These are phyloP conservation scores for Talaromyces funiculosus DNA, from an alignment of 2,329 filamentous ascomycete genomes.

Conservation along the genomic window DNA sequence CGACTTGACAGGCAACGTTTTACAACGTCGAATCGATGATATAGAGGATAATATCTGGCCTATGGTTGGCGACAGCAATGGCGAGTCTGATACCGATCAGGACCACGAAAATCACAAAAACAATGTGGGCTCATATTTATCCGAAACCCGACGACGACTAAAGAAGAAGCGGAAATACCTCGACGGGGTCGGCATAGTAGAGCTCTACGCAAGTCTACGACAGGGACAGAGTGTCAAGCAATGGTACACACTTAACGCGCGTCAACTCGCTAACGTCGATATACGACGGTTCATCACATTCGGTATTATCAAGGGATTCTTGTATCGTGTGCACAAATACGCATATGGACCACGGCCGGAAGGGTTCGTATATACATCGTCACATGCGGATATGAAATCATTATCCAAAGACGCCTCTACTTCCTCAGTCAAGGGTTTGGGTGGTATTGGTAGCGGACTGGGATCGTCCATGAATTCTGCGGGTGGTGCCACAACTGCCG, in stretches of 20 bases:
- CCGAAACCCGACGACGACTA: not conserved
- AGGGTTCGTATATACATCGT: constrained; percentile 20
- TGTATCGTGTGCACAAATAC: constrained; percentile 91
- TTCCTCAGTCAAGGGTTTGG: not conserved
- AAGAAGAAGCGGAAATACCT: constrained; percentile 22
- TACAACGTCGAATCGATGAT: not conserved
- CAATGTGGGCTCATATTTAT: constrained; percentile 3
- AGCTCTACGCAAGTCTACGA: constrained; percentile 78
- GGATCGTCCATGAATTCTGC: constrained; percentile 1
- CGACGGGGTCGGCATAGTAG: constrained; percentile 55
- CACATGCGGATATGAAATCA: constrained; percentile 18
- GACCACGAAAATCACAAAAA: not conserved
- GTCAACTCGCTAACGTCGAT: constrained; percentile 71
- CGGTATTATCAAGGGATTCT: constrained; percentile 87
- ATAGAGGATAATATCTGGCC: constrained; percentile 39
- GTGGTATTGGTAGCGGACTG: not conserved
- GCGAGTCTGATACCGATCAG: constrained; percentile 13
- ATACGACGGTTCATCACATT: constrained; percentile 90
- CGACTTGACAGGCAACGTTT: not conserved
- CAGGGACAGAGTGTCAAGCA: constrained; percentile 80
- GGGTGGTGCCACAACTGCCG: not conserved
- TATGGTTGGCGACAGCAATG: constrained; percentile 29
- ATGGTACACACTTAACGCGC: constrained; percentile 73
- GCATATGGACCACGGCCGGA: constrained; percentile 50
- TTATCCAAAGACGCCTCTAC: constrained; percentile 14